Percentiles rank a stretch among this genome's conserved stretches.
These are phyloP conservation scores for Dictyostelium intermedium DNA, from an alignment of 78 protist species.

Conservation along the genomic window DNA sequence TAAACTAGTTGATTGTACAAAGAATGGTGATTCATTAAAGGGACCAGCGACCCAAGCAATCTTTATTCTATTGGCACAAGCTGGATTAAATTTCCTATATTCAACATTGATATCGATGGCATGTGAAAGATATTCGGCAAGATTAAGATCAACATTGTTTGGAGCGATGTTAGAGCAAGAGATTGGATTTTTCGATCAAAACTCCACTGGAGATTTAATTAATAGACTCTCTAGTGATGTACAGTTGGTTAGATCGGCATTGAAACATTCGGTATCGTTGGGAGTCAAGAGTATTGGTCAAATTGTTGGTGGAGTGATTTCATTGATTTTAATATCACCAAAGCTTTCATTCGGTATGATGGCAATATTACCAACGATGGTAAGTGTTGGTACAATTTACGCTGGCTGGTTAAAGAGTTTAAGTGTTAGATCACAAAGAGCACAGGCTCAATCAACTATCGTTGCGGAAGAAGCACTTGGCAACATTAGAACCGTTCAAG, in stretches of 20 bases:
- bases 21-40: slow-evolving; percentile 9
- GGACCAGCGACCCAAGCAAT: slow-evolving; percentile 36
- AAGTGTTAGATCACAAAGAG: slow-evolving; percentile 10
- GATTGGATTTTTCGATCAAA: slow-evolving; percentile 92
- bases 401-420: slow-evolving; percentile 39
- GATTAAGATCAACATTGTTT: slow-evolving; percentile 43
- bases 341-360: slow-evolving; percentile 29
- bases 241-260: slow-evolving; percentile 56
- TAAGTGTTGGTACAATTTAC: slow-evolving; percentile 53
- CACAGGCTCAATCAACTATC: slow-evolving; percentile 74
- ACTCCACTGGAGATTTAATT: slow-evolving; percentile 92
- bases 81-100: slow-evolving; percentile 16
- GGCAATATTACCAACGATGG: slow-evolving; percentile 51
- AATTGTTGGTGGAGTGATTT: slow-evolving; percentile 72
- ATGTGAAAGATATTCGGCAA: slow-evolving; percentile 34
- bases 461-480: slow-evolving; percentile 79
- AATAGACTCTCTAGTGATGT: slow-evolving; percentile 86
- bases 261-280: slow-evolving; percentile 64
- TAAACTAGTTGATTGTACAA: slow-evolving; percentile 39
- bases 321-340: slow-evolving; percentile 54
- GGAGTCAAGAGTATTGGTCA: slow-evolving; percentile 60
- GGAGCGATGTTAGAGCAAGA: slow-evolving; percentile 66
- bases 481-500: slow-evolving; percentile 81
- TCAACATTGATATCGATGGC: slow-evolving; percentile 25
- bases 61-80: slow-evolving; percentile 8